A percentile compares a stretch with the other conserved stretches of the same genome.
Conservation (phyloP, 768 basidiomycete genomes). For the Gautieria morchelliformis region DNA sequence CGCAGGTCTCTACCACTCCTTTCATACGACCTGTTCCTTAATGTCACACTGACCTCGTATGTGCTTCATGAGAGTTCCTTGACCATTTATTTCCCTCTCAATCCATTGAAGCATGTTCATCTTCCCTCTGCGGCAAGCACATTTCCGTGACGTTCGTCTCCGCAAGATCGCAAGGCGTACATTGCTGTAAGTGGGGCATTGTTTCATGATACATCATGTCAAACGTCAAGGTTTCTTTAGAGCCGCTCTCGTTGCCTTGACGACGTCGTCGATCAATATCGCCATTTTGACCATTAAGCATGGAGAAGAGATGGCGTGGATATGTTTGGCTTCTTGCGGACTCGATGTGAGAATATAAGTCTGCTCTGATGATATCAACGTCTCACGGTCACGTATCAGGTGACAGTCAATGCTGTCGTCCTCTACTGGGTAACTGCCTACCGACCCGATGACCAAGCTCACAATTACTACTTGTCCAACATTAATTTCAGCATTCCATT, state of each 20-base stretch:
- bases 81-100: background rate
- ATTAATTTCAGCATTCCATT: conserved; percentile 7
- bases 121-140: conserved; percentile 33
- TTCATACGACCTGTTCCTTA: conserved; percentile 37
- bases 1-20: conserved; percentile 32
- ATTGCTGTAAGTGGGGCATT: conserved; percentile 24
- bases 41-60: conserved; percentile 8
- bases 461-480: background rate
- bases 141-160: conserved; percentile 24
- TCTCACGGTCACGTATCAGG: conserved; percentile 17
- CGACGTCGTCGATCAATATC: conserved; percentile 39
- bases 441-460: background rate
- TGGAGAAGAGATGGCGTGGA: conserved; percentile 38
- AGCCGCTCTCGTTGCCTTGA: conserved; percentile 36
- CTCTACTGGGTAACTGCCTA: conserved; percentile 37
- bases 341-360: conserved; percentile 22
- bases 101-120: conserved; percentile 26
- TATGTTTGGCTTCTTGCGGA: conserved; percentile 34
- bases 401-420: conserved; percentile 36
- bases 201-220: background rate
- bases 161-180: conserved; percentile 33
- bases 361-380: background rate
- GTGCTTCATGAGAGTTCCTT: background rate
- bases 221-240: conserved; percentile 15
- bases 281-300: conserved; percentile 34